Base-by-base conservation (phyloP, 2,329 filamentous ascomycete genomes). In the Berkeleyomyces basicola region DNA sequence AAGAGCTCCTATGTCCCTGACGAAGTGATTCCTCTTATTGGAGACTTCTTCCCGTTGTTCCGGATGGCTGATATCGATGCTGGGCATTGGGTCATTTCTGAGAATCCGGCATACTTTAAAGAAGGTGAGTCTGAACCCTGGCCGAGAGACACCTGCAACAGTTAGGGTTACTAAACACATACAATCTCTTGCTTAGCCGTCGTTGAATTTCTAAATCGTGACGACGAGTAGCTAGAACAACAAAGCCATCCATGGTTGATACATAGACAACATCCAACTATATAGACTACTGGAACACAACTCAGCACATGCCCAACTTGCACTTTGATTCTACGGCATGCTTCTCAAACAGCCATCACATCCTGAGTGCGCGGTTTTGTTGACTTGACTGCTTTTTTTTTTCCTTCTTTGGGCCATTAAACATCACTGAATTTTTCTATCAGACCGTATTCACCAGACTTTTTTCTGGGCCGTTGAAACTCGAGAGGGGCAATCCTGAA, bases 81-180 rank as follows among this genome's bases (percentile, higher is more conserved):
- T 7, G 90, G 90, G 0, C 90, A 95, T 72, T 95, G 90, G 90
- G 76, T 95, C 4, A 90, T 92, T 66, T 89, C 87, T n/a, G 90
- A 95, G 76, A 85, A 90, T 68, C 89, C 90, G 0, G 83, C 90
- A 70, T 84, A 78, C 7, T 95, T 95, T 67, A 82, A 85, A 70
- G 76, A 81, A 78, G 85, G 88, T 90, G 71, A 61, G 62, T 71
- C 80, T 71, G 53, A 36, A 16, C 59, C 40, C 63, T 53, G 39
- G 10, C 6, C 33, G n/a, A 39, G 36, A 16, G 31, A 23, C 33
- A 10, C 16, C 10, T n/a, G 31, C 10, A 11, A 46, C 6, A 14
- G 14, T 53, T 47, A 59, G n/a, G 10, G 14, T 47, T 61, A 36
- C 62, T 63, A 51, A 63, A 44, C 51, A 37, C 37, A n/a, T 10